Conservation (phyloP, 768 basidiomycete genomes). For the Leccinum disarticulatum region DNA sequence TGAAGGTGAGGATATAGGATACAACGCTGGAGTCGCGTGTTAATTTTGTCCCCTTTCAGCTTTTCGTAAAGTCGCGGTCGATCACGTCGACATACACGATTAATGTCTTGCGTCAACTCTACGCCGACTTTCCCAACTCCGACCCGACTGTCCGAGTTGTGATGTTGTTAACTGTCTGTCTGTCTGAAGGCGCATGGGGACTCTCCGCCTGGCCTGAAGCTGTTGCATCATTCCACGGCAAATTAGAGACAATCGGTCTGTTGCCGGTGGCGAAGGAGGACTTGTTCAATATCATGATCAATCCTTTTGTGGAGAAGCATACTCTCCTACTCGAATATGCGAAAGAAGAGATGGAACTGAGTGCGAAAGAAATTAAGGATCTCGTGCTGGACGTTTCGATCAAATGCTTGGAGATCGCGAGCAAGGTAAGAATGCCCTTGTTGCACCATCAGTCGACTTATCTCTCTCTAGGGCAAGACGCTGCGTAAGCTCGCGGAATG, state of each 20-base stretch:
- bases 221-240: slow-evolving; percentile 40
- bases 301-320: slow-evolving; percentile 67
- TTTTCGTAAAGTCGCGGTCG: slow-evolving; percentile 68
- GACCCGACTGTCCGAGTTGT: slow-evolving; percentile 65
- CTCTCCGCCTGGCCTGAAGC: slow-evolving; percentile 30
- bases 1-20: slow-evolving; percentile 48
- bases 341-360: slow-evolving; percentile 43
- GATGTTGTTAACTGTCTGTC: slow-evolving; percentile 70
- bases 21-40: not conserved
- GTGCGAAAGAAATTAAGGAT: slow-evolving; percentile 38
- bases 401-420: slow-evolving; percentile 59
- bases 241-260: slow-evolving; percentile 56
- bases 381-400: slow-evolving; percentile 61
- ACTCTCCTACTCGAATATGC: slow-evolving; percentile 52
- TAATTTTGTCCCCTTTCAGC: slow-evolving; percentile 38
- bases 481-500: slow-evolving; percentile 55
- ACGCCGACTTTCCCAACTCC: slow-evolving; percentile 62
- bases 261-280: slow-evolving; percentile 58
- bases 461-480: slow-evolving; percentile 56
- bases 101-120: slow-evolving; percentile 59
- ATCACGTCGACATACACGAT: slow-evolving; percentile 50
- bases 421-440: slow-evolving; percentile 36
- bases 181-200: slow-evolving; percentile 31
- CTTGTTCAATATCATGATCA: slow-evolving; percentile 60
- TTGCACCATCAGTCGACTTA: slow-evolving; percentile 11